A percentile compares a stretch with the other conserved stretches of the same genome.
phyloP scores from a whole-genome alignment of 208 protist species.

The Crithidia brevicula region DNA sequence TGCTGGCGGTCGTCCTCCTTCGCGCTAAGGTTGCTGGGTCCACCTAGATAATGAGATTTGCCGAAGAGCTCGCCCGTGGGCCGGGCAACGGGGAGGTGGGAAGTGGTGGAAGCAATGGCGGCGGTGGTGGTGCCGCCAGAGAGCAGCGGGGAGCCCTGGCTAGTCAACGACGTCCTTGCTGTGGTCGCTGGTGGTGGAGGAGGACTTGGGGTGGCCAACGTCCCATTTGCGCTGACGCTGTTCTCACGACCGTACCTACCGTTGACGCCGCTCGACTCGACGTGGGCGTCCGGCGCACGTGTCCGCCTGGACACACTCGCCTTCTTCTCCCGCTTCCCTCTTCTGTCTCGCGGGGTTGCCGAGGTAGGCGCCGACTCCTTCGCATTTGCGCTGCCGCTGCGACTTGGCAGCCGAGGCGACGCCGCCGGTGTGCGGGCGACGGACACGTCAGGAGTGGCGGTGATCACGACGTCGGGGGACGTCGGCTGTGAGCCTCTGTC shows the following conservation, averaged over 20 bases:
- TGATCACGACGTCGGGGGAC: constrained; percentile 2
- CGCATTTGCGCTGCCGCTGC: constrained; percentile 1
- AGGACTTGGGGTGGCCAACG: background rate
- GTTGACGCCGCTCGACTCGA: background rate
- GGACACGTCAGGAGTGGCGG: background rate
- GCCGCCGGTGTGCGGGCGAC: background rate
- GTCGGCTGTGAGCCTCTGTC: background rate
- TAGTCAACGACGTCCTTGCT: background rate
- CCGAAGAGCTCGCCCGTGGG: background rate
- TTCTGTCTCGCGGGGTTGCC: constrained; percentile 4
- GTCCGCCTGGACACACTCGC: background rate
- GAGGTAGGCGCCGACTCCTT: background rate
- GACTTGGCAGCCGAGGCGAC: background rate
- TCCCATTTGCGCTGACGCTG: background rate
- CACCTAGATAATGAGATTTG: background rate
- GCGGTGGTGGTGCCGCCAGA: too few relatives aligned
- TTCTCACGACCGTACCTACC: background rate
- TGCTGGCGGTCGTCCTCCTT: constrained; percentile 20
- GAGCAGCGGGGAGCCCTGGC: too few relatives aligned
- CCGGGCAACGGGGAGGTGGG: background rate
- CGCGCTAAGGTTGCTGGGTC: constrained; percentile 3
- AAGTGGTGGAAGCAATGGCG: too few relatives aligned
- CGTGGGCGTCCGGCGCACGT: background rate
- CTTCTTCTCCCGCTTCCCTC: constrained; percentile 16
- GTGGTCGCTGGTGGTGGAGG: background rate